These are phyloP conservation scores for Crotalaria pallida DNA, from an alignment of 306 rosid species.

Conservation along the genomic window DNA sequence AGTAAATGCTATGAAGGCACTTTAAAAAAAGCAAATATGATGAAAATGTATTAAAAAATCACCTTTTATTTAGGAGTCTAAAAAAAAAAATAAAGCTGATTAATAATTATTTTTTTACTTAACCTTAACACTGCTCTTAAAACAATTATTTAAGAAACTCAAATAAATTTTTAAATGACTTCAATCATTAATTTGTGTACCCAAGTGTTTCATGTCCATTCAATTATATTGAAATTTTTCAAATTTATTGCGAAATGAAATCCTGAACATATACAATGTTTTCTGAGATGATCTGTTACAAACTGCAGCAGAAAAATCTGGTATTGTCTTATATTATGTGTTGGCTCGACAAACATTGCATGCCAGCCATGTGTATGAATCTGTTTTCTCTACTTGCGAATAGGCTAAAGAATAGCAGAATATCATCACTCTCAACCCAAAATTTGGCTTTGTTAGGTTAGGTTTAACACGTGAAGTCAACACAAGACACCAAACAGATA, in stretches of 20 bases:
- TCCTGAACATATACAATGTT: not conserved
- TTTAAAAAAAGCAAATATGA: no score
- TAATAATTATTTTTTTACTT: no score
- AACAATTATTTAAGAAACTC: no score
- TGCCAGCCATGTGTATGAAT: conserved; percentile 41
- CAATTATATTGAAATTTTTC: not conserved
- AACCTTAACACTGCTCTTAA: no score
- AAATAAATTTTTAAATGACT: not conserved
- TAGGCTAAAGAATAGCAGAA: not conserved
- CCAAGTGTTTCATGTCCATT: not conserved
- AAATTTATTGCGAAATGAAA: not conserved
- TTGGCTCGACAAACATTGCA: conserved; percentile 24
- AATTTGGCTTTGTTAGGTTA: not conserved
- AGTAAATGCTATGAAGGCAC: no score
- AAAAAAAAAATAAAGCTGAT: no score
- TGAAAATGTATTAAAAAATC: no score
- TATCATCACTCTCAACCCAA: conserved; percentile 1
- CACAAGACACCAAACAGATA: not conserved
- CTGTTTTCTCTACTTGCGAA: not conserved
- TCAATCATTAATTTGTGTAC: not conserved
- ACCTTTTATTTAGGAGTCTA: no score
- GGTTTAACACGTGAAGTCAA: not conserved
- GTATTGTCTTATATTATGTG: not conserved
- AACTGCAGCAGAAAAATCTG: not conserved
- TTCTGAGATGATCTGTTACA: not conserved